Percentiles rank a stretch among this genome's conserved stretches.
Evolutionary conservation across 2,329 filamentous ascomycete species (phyloP).

Genomic region (Sporothrix pseudoabietina): DNA sequence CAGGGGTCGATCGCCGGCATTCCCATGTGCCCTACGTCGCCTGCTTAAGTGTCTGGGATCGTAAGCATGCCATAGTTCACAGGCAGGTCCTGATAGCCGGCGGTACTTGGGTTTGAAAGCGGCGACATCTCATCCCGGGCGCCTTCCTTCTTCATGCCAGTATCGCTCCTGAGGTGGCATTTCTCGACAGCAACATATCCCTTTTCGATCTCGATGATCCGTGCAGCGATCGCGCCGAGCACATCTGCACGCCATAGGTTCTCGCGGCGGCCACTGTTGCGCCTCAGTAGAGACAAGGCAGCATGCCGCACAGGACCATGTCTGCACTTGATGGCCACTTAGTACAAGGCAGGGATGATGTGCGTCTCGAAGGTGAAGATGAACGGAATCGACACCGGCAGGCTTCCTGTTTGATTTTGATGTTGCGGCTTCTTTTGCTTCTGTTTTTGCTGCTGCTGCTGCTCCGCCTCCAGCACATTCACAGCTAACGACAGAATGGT

Average conservation of each 20-base stretch:
- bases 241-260: constrained; percentile 45
- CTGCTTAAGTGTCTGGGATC: no score
- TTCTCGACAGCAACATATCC: constrained; percentile 14
- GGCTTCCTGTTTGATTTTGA: background rate
- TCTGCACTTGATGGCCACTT: background rate
- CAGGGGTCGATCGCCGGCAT: background rate
- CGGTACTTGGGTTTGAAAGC: no score
- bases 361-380: background rate
- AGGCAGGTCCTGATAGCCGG: no score
- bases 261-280: constrained; percentile 40
- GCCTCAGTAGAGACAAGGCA: constrained; percentile 42
- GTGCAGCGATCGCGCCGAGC: constrained; percentile 40
- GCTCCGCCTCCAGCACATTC: background rate
- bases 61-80: no score
- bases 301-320: constrained; percentile 35
- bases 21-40: background rate
- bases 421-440: background rate
- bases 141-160: background rate
- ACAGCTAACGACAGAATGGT: background rate
- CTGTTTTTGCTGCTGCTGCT: background rate
- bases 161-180: background rate
- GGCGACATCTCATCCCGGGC: background rate
- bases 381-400: background rate
- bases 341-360: background rate
- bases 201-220: constrained; percentile 46